phyloP scores from a whole-genome alignment of 257 asterid genomes.

The Solanum phureja region DNA sequence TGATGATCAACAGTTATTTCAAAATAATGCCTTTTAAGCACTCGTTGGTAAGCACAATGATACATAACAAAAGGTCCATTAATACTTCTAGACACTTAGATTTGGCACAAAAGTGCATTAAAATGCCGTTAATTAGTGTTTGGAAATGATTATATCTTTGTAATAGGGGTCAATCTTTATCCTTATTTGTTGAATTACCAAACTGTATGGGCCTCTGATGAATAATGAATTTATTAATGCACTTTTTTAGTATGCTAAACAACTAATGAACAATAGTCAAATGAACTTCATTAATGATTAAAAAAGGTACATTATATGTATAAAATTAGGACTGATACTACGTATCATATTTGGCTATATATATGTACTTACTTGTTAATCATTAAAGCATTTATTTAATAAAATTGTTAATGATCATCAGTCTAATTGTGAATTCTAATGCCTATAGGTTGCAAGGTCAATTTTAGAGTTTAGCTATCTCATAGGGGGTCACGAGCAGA shows the following conservation, averaged over 20 bases:
- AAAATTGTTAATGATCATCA: not conserved
- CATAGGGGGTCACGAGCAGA: not conserved
- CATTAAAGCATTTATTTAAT: not conserved
- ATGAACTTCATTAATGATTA: not conserved
- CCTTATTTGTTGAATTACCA: not conserved
- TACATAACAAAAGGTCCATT: not conserved
- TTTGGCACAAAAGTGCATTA: not conserved
- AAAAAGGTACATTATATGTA: not conserved
- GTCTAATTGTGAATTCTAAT: not conserved
- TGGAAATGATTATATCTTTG: not conserved
- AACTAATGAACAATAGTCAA: not conserved
- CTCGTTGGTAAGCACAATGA: not conserved
- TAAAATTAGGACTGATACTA: not conserved
- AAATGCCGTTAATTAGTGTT: not conserved
- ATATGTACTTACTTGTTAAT: not conserved
- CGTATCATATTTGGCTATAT: not conserved
- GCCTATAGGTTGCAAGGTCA: not conserved
- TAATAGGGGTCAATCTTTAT: not conserved
- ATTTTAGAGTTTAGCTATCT: not conserved
- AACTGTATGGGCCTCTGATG: not conserved
- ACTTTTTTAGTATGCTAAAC: not conserved
- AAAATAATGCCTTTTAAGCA: not conserved
- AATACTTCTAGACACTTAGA: not conserved
- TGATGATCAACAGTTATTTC: constrained; percentile 14
- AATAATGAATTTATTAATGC: not conserved